Percentiles rank a stretch among this genome's conserved stretches.
Evolutionary conservation across 352 stramenopile species (phyloP).

Genomic region (Phytophthora sp.): DNA sequence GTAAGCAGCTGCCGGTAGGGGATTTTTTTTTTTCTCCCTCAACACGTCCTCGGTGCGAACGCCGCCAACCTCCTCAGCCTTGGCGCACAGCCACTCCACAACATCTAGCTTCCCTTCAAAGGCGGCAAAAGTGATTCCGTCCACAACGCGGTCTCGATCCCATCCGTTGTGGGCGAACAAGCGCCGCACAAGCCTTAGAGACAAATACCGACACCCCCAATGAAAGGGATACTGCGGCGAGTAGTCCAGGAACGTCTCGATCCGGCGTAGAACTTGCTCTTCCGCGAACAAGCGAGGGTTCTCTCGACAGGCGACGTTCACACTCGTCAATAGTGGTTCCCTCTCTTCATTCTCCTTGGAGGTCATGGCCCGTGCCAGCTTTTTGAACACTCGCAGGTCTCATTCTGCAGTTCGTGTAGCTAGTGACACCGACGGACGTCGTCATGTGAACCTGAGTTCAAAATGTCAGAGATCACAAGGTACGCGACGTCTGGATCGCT

Average conservation of each 20-base stretch:
- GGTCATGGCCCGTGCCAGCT: neutral
- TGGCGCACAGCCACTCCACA: neutral
- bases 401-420: no score
- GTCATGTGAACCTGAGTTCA: no score
- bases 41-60: neutral
- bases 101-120: constrained; percentile 7
- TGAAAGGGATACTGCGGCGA: neutral
- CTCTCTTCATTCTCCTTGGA: neutral
- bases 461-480: no score
- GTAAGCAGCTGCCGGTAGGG: neutral
- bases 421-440: no score
- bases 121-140: neutral
- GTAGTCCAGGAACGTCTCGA: constrained; percentile 4
- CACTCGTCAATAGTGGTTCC: neutral
- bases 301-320: neutral
- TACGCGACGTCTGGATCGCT: no score
- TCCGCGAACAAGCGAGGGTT: neutral
- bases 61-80: neutral
- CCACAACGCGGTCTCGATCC: neutral
- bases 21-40: neutral
- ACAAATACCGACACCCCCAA: neutral
- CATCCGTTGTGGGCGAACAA: neutral
- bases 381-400: no score
- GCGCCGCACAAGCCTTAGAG: neutral
- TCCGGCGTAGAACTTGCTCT: neutral